Conservation (phyloP, 805 yeast genomes). For the Starmerella stellata region DNA sequence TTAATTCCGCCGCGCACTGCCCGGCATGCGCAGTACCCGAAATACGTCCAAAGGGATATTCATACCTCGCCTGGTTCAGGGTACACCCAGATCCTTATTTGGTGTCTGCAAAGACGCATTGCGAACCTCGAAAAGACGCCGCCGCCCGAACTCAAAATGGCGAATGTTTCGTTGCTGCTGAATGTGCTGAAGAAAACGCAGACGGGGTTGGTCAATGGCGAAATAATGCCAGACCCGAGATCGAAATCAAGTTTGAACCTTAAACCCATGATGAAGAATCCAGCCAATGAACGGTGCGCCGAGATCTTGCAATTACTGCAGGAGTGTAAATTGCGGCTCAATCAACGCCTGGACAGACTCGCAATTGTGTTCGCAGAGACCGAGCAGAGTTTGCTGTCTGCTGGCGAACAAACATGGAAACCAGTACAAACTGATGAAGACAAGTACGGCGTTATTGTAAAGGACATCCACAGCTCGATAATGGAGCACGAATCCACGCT, state of each 20-base stretch:
- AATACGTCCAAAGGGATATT: neutral
- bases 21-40: neutral
- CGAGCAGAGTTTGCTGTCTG: neutral
- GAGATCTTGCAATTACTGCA: neutral
- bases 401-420: too few relatives aligned
- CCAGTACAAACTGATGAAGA: too few relatives aligned
- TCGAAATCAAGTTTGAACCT: neutral
- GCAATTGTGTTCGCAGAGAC: neutral
- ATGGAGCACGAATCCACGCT: too few relatives aligned
- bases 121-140: conserved; percentile 2
- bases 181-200: conserved; percentile 2
- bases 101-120: conserved; percentile 10
- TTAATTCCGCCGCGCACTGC: neutral
- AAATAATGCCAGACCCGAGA: neutral
- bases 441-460: too few relatives aligned
- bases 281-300: conserved; percentile 2
- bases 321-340: neutral
- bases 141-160: neutral
- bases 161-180: neutral
- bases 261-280: conserved; percentile 6
- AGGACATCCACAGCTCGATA: too few relatives aligned
- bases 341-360: neutral
- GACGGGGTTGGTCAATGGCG: neutral
- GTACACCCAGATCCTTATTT: conserved; percentile 13
- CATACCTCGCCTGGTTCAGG: neutral